Conservation (phyloP, 352 stramenopile species). For the Phytophthora pinifolia region DNA sequence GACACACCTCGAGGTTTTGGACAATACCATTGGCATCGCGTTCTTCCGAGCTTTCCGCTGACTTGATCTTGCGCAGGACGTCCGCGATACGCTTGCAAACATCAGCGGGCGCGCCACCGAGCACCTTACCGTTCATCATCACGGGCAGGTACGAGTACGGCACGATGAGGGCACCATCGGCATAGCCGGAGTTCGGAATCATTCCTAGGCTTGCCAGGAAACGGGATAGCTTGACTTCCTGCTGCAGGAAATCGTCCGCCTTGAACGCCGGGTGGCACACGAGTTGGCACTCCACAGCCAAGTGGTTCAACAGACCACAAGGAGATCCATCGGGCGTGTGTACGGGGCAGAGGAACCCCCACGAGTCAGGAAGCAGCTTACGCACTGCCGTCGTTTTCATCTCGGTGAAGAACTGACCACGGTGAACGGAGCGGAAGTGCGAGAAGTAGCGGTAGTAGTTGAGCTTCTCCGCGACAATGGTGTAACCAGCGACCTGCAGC, state of each 20-base stretch:
- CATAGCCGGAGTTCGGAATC: slow-evolving; percentile 77
- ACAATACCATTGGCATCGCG: slow-evolving; percentile 71
- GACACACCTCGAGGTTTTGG: slow-evolving; percentile 76
- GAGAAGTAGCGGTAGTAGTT: slow-evolving; percentile 99
- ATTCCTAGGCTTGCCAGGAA: slow-evolving; percentile 83
- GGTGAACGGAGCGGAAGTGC: slow-evolving; percentile 98
- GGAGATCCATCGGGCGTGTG: slow-evolving; percentile 99
- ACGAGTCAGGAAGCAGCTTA: slow-evolving; percentile 98
- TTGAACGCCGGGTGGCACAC: slow-evolving; percentile 78
- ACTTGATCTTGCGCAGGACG: slow-evolving; percentile 75
- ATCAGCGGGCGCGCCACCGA: slow-evolving; percentile 88
- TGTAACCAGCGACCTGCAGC: slow-evolving; percentile 97
- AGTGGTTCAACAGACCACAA: slow-evolving; percentile 98
- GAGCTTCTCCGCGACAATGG: slow-evolving; percentile 98
- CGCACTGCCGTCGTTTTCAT: slow-evolving; percentile 99
- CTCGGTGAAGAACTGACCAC: slow-evolving; percentile 99
- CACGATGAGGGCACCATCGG: slow-evolving; percentile 81
- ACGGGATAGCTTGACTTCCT: slow-evolving; percentile 77
- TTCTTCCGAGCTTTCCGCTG: slow-evolving; percentile 46
- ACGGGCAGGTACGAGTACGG: slow-evolving; percentile 94
- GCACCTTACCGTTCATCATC: slow-evolving; percentile 96
- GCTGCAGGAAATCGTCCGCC: slow-evolving; percentile 64
- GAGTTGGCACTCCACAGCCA: slow-evolving; percentile 93
- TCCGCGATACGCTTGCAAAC: slow-evolving; percentile 87
- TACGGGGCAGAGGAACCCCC: slow-evolving; percentile 99